phyloP scores from a whole-genome alignment of 805 yeast species.

The Kodamaea kaohsiungensis region DNA sequence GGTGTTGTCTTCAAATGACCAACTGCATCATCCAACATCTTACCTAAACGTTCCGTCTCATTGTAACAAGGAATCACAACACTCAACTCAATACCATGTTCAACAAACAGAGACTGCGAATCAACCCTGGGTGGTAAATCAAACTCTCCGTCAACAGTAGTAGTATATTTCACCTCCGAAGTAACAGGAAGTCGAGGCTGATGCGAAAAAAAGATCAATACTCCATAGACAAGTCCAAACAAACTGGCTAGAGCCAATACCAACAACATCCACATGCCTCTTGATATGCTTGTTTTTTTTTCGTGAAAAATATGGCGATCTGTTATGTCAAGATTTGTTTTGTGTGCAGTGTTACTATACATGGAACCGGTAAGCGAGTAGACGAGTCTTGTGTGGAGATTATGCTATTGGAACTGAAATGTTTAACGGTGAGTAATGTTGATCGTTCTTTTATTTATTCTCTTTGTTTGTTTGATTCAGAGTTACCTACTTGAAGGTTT shows the following conservation, averaged over 20 bases:
- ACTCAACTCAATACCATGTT: constrained; percentile 55
- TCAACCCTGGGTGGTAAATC: constrained; percentile 35
- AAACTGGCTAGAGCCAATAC: constrained; percentile 13
- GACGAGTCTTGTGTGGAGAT: background rate
- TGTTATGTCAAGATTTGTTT: background rate
- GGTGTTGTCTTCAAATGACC: constrained; percentile 45
- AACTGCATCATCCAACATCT: constrained; percentile 72
- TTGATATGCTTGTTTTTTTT: constrained; percentile 2
- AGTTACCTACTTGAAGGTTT: too few relatives aligned
- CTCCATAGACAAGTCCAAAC: constrained; percentile 31
- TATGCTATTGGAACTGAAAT: background rate
- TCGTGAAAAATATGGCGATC: constrained; percentile 1
- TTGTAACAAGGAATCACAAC: constrained; percentile 94
- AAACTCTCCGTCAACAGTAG: constrained; percentile 43
- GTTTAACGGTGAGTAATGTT: too few relatives aligned
- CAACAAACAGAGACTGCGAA: constrained; percentile 15
- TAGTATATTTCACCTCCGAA: constrained; percentile 55
- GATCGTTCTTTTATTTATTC: too few relatives aligned
- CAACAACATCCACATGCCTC: background rate
- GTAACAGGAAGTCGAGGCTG: constrained; percentile 56
- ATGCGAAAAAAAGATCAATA: constrained; percentile 56
- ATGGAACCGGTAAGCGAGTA: background rate
- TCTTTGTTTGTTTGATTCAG: too few relatives aligned
- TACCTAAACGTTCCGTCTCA: constrained; percentile 70
- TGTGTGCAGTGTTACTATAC: background rate